Percentiles rank a stretch among this genome's conserved stretches.
phyloP scores from a whole-genome alignment of 257 asterid species.

The Forsythia suspensa region DNA sequence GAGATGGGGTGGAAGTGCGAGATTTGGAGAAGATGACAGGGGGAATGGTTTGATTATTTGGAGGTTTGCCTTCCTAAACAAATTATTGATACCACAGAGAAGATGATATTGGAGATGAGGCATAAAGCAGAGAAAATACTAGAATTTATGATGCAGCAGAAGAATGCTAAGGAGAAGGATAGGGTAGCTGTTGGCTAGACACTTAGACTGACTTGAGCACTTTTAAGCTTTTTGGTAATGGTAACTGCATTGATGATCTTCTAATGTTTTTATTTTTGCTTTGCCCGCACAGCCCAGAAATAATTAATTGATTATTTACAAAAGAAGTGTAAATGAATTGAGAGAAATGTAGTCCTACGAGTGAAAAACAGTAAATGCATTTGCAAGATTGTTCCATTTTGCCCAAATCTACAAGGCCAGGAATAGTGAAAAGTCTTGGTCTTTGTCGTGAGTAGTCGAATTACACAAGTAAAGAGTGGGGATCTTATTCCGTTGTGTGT shows the following conservation, averaged over 20 bases:
- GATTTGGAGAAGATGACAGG: conserved; percentile 64
- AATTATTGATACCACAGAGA: conserved; percentile 55
- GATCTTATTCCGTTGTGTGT: too few species aligned
- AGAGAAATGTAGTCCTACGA: too few species aligned
- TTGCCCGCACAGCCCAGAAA: too few species aligned
- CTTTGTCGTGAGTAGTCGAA: too few species aligned
- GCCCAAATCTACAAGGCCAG: too few species aligned
- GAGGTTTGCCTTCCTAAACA: conserved; percentile 59
- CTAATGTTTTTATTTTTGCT: not conserved
- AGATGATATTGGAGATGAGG: conserved; percentile 60
- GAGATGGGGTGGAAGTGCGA: not conserved
- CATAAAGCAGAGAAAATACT: conserved; percentile 51
- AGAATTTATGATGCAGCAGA: conserved; percentile 56
- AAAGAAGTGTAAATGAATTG: too few species aligned
- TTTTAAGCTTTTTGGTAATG: conserved; percentile 12
- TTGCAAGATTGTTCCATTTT: too few species aligned
- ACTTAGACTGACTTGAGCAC: not conserved
- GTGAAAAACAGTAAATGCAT: too few species aligned
- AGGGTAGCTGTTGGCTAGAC: conserved; percentile 6
- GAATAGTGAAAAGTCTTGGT: too few species aligned
- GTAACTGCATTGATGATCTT: conserved; percentile 1
- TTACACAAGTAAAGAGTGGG: too few species aligned
- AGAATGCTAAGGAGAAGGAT: conserved; percentile 31
- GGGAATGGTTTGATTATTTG: conserved; percentile 66
- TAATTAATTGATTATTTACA: too few species aligned